Conservation (phyloP, 2,329 filamentous ascomycete species). For the Hortaea werneckii region DNA sequence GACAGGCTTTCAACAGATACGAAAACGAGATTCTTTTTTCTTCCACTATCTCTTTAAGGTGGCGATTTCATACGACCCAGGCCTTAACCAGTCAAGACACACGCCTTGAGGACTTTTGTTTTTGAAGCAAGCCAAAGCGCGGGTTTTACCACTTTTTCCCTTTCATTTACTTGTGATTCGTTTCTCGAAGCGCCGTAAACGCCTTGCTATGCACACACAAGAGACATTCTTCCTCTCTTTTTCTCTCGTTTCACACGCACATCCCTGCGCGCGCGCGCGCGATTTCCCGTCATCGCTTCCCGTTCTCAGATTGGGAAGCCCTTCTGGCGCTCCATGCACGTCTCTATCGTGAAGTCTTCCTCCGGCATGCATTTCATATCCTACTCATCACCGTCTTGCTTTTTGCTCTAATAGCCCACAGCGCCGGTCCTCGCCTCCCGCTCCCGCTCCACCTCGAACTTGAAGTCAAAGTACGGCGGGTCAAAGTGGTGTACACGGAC, state of each 20-base stretch:
- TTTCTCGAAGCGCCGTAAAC: neutral
- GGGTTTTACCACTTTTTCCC: neutral
- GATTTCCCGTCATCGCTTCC: neutral
- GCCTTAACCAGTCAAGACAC: too few relatives aligned
- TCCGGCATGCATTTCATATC: neutral
- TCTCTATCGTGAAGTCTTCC: too few relatives aligned
- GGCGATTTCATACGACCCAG: too few relatives aligned
- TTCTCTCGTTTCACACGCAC: neutral
- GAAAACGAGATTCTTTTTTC: too few relatives aligned
- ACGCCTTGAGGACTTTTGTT: too few relatives aligned
- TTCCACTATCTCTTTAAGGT: too few relatives aligned
- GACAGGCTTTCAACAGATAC: too few relatives aligned
- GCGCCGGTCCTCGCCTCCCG: slow-evolving; percentile 20
- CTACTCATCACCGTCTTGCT: neutral
- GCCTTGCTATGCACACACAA: neutral
- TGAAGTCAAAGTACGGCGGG: slow-evolving; percentile 96
- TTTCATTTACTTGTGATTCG: neutral
- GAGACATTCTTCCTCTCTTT: too few relatives aligned
- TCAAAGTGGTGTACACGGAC: slow-evolving; percentile 98
- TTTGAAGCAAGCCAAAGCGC: neutral
- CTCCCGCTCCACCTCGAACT: slow-evolving; percentile 97
- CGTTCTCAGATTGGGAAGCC: neutral
- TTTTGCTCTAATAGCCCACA: slow-evolving; percentile 6
- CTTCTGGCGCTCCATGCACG: too few relatives aligned
- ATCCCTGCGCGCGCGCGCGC: neutral